Conservation (phyloP, 306 rosid species). For the Glycine latifolia region DNA sequence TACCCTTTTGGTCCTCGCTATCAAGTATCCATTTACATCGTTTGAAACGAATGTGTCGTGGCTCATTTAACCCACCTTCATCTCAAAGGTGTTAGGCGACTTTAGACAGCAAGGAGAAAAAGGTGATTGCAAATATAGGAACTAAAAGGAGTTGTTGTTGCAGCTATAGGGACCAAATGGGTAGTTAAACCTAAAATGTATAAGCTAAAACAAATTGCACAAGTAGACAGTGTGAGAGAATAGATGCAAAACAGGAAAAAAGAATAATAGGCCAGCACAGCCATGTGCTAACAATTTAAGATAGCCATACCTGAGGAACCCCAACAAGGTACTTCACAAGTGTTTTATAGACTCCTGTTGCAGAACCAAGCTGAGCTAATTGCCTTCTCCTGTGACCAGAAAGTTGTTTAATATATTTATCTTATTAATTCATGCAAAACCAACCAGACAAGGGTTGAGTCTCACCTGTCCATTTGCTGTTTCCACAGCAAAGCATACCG, state of each 20-base stretch:
- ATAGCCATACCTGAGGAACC: constrained; percentile 83
- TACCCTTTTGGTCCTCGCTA: too few relatives aligned
- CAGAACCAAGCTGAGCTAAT: constrained; percentile 96
- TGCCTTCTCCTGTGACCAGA: constrained; percentile 74
- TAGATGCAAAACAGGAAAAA: constrained; percentile 18
- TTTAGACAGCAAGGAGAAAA: too few relatives aligned
- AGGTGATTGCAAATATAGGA: too few relatives aligned
- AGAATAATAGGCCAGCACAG: background rate
- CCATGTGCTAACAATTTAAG: constrained; percentile 17
- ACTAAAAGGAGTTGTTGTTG: too few relatives aligned
- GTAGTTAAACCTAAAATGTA: background rate
- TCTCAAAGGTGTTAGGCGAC: too few relatives aligned
- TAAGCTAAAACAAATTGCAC: constrained; percentile 30
- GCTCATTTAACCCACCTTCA: too few relatives aligned
- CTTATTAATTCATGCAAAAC: constrained; percentile 36
- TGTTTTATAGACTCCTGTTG: constrained; percentile 97
- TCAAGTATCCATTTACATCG: too few relatives aligned
- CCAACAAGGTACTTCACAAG: constrained; percentile 97
- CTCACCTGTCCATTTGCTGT: constrained; percentile 97
- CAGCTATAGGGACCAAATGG: too few relatives aligned
- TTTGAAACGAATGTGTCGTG: too few relatives aligned
- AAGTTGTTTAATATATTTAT: constrained; percentile 41
- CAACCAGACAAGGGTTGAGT: constrained; percentile 28
- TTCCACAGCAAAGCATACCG: constrained; percentile 88
- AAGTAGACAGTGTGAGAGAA: constrained; percentile 20